These are phyloP conservation scores for Mycosarcoma mackinlayi DNA, from an alignment of 1,284 basidiomycete species.

Conservation along the genomic window DNA sequence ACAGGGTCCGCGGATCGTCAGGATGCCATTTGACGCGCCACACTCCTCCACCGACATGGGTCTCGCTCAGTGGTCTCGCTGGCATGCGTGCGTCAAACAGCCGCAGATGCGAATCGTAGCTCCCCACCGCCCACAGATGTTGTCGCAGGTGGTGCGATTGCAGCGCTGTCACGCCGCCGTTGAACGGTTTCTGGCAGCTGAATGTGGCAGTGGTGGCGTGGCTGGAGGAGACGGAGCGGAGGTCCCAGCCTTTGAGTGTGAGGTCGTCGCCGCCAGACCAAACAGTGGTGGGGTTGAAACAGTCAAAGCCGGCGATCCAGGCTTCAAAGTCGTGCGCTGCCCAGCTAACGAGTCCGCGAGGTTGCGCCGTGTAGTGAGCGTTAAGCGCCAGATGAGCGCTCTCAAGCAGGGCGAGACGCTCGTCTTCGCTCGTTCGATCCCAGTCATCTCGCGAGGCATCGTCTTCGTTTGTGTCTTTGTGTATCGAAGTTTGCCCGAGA, in stretches of 20 bases:
- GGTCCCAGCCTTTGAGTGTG: conserved; percentile 90
- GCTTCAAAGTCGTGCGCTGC: conserved; percentile 91
- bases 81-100: conserved; percentile 86
- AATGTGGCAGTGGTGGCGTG: conserved; percentile 73
- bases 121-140: conserved; percentile 88
- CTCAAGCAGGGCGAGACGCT: conserved; percentile 12
- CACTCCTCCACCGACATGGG: conserved; percentile 86
- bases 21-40: conserved; percentile 99
- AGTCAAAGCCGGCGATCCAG: conserved; percentile 92
- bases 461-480: conserved; percentile 7
- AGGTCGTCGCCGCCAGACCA: conserved; percentile 97
- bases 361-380: conserved; percentile 15
- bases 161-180: conserved; percentile 91
- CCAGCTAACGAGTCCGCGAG: conserved; percentile 72
- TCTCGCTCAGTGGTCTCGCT: conserved; percentile 73
- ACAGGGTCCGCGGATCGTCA: conserved; percentile 73
- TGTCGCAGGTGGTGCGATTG: conserved; percentile 83
- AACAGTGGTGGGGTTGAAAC: conserved; percentile 75
- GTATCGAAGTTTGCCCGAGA: conserved; percentile 8
- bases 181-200: conserved; percentile 80
- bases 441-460: conserved; percentile 37
- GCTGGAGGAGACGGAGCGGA: conserved; percentile 54
- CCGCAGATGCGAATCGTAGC: conserved; percentile 85
- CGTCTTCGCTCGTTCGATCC: conserved; percentile 34
- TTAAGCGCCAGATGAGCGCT: conserved; percentile 25